Base-by-base conservation (phyloP, 352 stramenopile genomes). In the Thalassiosira livingstoniorum region DNA sequence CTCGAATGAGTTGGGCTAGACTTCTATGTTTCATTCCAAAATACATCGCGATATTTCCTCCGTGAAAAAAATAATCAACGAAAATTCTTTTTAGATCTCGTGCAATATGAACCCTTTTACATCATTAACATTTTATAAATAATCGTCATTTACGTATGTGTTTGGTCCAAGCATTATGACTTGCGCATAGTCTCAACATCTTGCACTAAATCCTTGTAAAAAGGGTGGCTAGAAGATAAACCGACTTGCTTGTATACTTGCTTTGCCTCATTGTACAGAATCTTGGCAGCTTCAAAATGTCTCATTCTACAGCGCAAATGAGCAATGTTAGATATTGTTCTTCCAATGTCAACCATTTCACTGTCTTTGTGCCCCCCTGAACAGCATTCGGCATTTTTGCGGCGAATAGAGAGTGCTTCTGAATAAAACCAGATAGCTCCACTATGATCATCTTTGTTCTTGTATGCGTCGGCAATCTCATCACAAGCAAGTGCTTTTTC, bases 391-490 rank as follows among this genome's bases (percentile, higher is more conserved):
- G 75, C 29, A 29, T 62, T 87, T 47, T 54, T 21, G 15, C 66
- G 71, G 21, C 80, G 80, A 35, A 83, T 58, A 34, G 32, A 42
- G 13, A 88, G 57, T 65, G 82, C 68, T 70, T 88, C 82, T 32
- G 82, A 81, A 42, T 82, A 88, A 58, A 83, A 85, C 82, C 82
- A 88, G 34, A 88, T 81, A 27, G 82, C 82, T 11, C 32, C 47
- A 54, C 35, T 55, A 31, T 51, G 57, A 60, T 88, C 77, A 42
- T 69, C 72, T 51, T 73, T 82, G 47, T 80, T 83, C 54, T 62
- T 76, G 51, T 80, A 88, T 18, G 53, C 25, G 35, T 85, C 77
- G 2, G 76, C 82, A 60, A 88, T 69, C 35, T 81, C 82, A 66
- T 88, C 82, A 67, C 83, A 71, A 54, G 77, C 76, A 21, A 85